Base-by-base conservation (phyloP, 345 rosid genomes). In the Bruguiera parviflora region DNA sequence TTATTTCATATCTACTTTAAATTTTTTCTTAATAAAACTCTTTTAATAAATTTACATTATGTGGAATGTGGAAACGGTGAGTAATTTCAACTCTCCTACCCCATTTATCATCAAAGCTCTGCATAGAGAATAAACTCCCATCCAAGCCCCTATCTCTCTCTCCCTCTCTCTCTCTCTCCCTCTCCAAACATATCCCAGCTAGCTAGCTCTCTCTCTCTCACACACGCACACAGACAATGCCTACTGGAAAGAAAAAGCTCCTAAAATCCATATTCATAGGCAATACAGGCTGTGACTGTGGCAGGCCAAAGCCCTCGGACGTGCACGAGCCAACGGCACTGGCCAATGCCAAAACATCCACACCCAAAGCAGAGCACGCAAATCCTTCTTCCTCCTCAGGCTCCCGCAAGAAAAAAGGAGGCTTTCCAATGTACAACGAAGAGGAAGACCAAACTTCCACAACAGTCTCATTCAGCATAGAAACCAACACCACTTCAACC, bases 291-390 rank as follows among this genome's bases (percentile, higher is more conserved):
- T 73, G 80, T 3, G 71, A 79, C 20, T 82, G 85, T 13, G 62
- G 79, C 66, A 66, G 65, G 52, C 49, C 75, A 9, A 78, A 81
- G 43, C 80, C 58, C 63, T 74, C 81, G 3, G 79, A 80, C 19
- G 85, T 76, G 0, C 8, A 79, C 47, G 61, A 83, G 32, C 89
- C 89, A 9, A 64, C 53, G 33, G 79, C 78, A 1, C 69, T 58
- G 15, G 53, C 70, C 27, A 75, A 49, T 70, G 35, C 72, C 35
- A 80, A 65, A 33, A 59, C 63, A 75, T 9, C 57, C 37, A 61
- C 4, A 37, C 27, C 68, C 46, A 58, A 20, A 19, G 61, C 49
- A 70, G 10, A 3, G 27, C 58, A 21, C 57, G 28, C 64, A 59
- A 52, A 57, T 37, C 67, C 71, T 55, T n/a, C 28, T 57, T 24